Evolutionary conservation across 495 filamentous ascomycete genomes (phyloP).

Genomic region (Rhizodiscina lignyota): DNA sequence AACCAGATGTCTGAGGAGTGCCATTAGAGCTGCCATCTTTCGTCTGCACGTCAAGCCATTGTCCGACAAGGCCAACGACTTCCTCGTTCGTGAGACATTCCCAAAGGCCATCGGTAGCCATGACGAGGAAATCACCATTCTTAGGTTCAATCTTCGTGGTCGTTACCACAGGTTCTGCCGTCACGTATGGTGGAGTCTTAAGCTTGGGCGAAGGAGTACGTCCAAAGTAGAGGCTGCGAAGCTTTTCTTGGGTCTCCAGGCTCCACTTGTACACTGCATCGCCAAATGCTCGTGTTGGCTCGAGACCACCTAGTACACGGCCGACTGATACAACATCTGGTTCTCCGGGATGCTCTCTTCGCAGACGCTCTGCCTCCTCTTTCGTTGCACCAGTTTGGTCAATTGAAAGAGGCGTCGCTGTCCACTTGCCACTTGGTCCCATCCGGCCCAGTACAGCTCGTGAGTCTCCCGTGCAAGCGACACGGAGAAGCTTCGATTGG

Average conservation of each 20-base stretch:
- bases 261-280: slow-evolving; percentile 97
- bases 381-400: slow-evolving; percentile 84
- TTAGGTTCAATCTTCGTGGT: slow-evolving; percentile 87
- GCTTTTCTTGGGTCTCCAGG: slow-evolving; percentile 58
- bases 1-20: no score
- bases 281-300: slow-evolving; percentile 86
- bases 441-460: slow-evolving; percentile 81
- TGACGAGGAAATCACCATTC: slow-evolving; percentile 85
- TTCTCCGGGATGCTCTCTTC: slow-evolving; percentile 75
- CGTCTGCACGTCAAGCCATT: slow-evolving; percentile 64
- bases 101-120: slow-evolving; percentile 96
- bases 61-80: slow-evolving; percentile 87
- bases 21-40: slow-evolving; percentile 15
- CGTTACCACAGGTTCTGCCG: slow-evolving; percentile 86
- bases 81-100: slow-evolving; percentile 99
- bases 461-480: slow-evolving; percentile 90
- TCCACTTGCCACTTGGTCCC: slow-evolving; percentile 72
- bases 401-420: slow-evolving; percentile 69
- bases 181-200: slow-evolving; percentile 92
- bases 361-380: slow-evolving; percentile 66
- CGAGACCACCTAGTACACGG: slow-evolving; percentile 76
- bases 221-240: slow-evolving; percentile 75
- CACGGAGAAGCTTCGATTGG: slow-evolving; percentile 61
- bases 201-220: slow-evolving; percentile 44
- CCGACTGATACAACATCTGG: slow-evolving; percentile 70